phyloP scores from a whole-genome alignment of 257 asterid species.

The Solanum chiquidenum region DNA sequence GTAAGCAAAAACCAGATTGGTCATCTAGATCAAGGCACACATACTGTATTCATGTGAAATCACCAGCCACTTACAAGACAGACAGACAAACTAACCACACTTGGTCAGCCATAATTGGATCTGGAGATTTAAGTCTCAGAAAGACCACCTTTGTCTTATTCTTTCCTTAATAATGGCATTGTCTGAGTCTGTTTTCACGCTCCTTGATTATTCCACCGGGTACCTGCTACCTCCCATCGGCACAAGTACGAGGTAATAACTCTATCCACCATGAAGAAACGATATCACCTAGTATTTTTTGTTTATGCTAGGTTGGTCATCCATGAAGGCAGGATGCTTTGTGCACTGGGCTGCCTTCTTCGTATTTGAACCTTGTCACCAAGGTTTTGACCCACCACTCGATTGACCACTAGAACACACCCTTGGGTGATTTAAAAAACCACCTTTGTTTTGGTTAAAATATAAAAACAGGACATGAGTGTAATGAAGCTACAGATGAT shows the following conservation, averaged over 20 bases:
- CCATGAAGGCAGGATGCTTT: background rate
- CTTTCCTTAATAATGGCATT: background rate
- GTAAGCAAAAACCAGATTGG: background rate
- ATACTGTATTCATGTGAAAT: background rate
- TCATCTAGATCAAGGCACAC: background rate
- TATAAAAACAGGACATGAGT: background rate
- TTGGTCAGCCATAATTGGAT: background rate
- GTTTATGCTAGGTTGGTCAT: background rate
- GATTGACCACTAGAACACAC: background rate
- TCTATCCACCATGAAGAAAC: background rate
- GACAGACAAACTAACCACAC: background rate
- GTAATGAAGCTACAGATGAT: background rate
- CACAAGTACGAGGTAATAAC: background rate
- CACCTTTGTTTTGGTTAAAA: background rate
- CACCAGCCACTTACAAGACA: background rate
- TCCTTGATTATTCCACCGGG: background rate
- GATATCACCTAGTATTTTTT: background rate
- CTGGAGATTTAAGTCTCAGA: background rate
- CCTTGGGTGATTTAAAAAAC: background rate
- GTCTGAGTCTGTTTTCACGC: background rate
- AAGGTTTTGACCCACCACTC: background rate
- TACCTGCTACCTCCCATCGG: background rate
- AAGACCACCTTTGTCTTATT: background rate
- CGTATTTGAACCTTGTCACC: background rate
- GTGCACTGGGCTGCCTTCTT: background rate